A percentile compares a stretch with the other conserved stretches of the same genome.
Evolutionary conservation across 345 rosid genomes (phyloP).

Genomic region (Eucalyptus pauciflora): DNA sequence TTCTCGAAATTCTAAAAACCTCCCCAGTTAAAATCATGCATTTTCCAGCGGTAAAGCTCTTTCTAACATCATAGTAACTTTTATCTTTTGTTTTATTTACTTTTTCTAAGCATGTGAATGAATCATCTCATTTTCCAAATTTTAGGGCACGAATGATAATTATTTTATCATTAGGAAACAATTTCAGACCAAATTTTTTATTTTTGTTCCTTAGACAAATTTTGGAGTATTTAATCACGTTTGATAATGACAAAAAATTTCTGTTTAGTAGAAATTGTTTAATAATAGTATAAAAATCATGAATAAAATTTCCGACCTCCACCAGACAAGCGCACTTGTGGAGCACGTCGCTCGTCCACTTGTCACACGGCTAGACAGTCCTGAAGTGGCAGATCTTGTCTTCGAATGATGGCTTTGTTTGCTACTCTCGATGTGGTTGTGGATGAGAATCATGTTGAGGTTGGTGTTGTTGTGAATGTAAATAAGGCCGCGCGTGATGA

Average conservation of each 20-base stretch:
- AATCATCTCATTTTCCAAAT: background rate
- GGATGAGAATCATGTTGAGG: background rate
- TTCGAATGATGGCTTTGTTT: background rate
- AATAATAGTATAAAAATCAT: no score
- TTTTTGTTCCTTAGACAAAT: background rate
- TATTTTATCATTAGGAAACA: no score
- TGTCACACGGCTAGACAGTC: background rate
- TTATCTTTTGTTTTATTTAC: background rate
- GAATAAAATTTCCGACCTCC: background rate
- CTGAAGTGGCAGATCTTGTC: background rate
- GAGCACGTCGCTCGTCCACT: background rate
- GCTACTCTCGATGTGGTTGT: background rate
- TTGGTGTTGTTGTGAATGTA: background rate
- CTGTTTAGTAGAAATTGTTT: no score
- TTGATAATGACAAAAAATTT: no score
- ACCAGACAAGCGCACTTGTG: accelerated
- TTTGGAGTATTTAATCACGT: no score
- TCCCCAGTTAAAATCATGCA: background rate
- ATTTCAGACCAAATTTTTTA: no score
- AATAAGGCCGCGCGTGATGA: background rate
- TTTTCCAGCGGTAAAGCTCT: background rate
- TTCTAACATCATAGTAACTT: background rate
- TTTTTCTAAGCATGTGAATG: background rate
- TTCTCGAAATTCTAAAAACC: background rate
- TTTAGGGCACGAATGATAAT: no score